Evolutionary conservation across 1,284 basidiomycete genomes (phyloP).

Genomic region (Boletus sp.): DNA sequence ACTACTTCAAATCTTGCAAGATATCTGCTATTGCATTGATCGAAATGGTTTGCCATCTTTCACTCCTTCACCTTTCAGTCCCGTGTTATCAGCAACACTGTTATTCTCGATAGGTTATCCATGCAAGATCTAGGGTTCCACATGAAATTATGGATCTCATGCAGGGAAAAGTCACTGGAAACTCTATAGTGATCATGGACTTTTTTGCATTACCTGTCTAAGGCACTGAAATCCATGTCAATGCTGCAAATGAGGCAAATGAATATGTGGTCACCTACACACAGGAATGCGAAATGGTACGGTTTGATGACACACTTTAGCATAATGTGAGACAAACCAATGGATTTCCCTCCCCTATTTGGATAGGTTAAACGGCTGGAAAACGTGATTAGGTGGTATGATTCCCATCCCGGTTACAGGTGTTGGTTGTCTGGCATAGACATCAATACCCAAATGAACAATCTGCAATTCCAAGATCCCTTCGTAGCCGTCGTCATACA

Average conservation of each 20-base stretch:
- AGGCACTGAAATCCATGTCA: conserved; percentile 99
- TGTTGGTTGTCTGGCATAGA: conserved; percentile 98
- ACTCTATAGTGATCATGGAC: conserved; percentile 91
- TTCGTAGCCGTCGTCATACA: conserved; percentile 96
- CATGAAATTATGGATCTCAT: conserved; percentile 99
- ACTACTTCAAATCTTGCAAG: conserved; percentile 93
- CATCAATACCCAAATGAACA: conserved; percentile 93
- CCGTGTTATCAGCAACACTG: background rate
- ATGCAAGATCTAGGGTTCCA: conserved; percentile 95
- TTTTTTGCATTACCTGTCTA: conserved; percentile 97
- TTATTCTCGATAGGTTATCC: conserved; percentile 74
- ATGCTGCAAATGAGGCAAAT: conserved; percentile 94
- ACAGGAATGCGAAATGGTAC: conserved; percentile 75
- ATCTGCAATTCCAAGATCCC: conserved; percentile 94
- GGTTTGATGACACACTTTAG: conserved; percentile 19
- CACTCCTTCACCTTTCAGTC: background rate
- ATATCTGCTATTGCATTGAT: conserved; percentile 96
- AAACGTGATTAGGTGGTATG: conserved; percentile 98
- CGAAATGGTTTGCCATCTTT: conserved; percentile 80
- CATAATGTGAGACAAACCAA: background rate
- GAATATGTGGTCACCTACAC: conserved; percentile 99
- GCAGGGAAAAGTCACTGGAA: conserved; percentile 94
- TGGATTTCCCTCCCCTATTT: background rate
- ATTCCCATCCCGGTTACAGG: conserved; percentile 97
- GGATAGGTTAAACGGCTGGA: conserved; percentile 79